Percentiles rank a stretch among this genome's conserved stretches.
Conservation (phyloP, 2,329 filamentous ascomycete species). For the Diplodia intermedia region DNA sequence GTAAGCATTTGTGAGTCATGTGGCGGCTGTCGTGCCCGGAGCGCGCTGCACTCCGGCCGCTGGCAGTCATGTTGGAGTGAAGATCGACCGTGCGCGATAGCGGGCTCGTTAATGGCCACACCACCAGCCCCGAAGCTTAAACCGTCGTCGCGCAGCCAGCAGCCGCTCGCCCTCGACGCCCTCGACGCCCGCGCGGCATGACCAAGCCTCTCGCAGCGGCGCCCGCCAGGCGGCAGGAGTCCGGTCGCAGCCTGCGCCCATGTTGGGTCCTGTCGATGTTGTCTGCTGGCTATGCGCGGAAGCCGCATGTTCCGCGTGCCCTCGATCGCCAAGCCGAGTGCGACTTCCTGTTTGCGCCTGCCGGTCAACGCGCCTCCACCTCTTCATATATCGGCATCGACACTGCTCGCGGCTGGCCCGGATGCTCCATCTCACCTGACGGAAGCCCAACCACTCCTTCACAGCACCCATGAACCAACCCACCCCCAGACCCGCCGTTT, state of each 20-base stretch:
- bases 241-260: not conserved
- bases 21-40: conserved; percentile 23
- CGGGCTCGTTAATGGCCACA: not conserved
- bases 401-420: not conserved
- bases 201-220: not conserved
- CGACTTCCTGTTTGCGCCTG: not conserved
- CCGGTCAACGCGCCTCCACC: not conserved
- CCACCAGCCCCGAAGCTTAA: conserved; percentile 28
- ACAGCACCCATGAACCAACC: not conserved
- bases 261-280: not conserved
- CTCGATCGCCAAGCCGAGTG: conserved; percentile 15
- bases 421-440: conserved; percentile 1
- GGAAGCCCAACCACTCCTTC: not conserved
- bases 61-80: conserved; percentile 13
- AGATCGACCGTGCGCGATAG: not conserved
- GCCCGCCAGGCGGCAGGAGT: not conserved
- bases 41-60: conserved; percentile 17
- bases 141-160: conserved; percentile 24
- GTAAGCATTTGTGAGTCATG: conserved; percentile 27
- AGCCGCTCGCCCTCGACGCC: not conserved
- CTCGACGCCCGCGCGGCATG: not conserved
- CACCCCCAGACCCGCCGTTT: not conserved
- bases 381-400: not conserved
- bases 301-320: not conserved
- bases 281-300: not conserved